phyloP scores from a whole-genome alignment of 495 filamentous ascomycete genomes.

The Parmelia sp. region DNA sequence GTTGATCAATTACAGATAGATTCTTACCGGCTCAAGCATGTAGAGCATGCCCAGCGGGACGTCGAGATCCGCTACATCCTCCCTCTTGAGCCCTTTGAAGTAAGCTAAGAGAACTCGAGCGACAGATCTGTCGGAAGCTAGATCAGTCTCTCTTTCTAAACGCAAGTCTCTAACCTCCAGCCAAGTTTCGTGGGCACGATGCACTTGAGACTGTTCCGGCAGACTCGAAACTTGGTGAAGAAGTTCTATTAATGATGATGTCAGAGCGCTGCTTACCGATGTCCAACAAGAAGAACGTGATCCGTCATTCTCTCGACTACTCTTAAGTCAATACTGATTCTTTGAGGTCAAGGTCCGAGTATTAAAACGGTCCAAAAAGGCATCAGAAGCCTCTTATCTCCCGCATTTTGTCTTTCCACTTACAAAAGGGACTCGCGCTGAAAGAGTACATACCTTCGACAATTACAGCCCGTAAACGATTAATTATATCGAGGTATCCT shows the following conservation, averaged over 20 bases:
- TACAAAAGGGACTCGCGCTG: not conserved
- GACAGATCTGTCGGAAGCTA: conserved; percentile 45
- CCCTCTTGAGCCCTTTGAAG: conserved; percentile 82
- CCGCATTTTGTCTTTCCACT: not conserved
- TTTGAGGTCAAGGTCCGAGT: not conserved
- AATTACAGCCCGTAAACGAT: conserved; percentile 89
- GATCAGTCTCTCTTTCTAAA: not conserved
- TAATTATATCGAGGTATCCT: conserved; percentile 94
- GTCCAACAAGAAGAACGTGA: conserved; percentile 83
- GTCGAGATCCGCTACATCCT: conserved; percentile 88
- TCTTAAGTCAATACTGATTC: not conserved
- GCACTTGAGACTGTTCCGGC: not conserved
- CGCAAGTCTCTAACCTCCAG: not conserved
- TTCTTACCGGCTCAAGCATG: conserved; percentile 68
- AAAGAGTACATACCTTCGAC: conserved; percentile 49
- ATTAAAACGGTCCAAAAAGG: not conserved
- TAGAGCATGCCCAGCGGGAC: conserved; percentile 89
- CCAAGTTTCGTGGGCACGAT: not conserved
- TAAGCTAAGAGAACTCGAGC: conserved; percentile 91
- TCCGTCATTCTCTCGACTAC: conserved; percentile 87
- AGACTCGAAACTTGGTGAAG: not conserved
- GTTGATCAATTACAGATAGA: not conserved
- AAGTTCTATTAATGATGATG: not conserved
- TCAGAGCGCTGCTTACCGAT: conserved; percentile 42
- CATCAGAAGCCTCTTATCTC: not conserved